Evolutionary conservation across 495 filamentous ascomycete genomes (phyloP), one percentile per base, ranked within the genome.

Genomic region (Achaetomiella virescens): DNA sequence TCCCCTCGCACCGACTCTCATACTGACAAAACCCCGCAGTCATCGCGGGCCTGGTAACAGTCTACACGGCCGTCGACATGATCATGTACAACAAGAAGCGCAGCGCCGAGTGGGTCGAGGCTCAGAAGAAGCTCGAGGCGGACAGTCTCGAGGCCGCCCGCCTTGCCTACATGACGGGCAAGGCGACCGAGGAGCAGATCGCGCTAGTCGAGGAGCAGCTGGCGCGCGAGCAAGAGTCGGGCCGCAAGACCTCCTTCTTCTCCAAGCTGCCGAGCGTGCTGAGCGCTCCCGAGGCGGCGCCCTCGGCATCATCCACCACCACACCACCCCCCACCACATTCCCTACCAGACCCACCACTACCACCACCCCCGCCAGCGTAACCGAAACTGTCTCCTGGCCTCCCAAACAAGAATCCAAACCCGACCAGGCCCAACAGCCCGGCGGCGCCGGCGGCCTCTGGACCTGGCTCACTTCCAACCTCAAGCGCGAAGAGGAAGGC

Each of bases 21-120:
- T 2, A n/a, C n/a, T n/a, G n/a, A n/a, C n/a, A n/a, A n/a, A n/a
- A n/a, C n/a, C 37, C 6, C 7, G n/a, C 52, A 92, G 90, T 84
- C 49, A 66, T 96, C 61, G 82, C 84, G 58, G 83, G 79, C 60
- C 79, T 84, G 50, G 80, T 92, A 36, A 89, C 88, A 20, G 77
- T 84, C 53, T 93, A 90, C 74, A 86, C 92, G 7, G 78, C 91
- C 50, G 79, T 80, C 65, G 91, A 96, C 70, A 88, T 98, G 82
- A 82, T 93, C 27, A 68, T 89, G 41, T 88, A 92, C 75, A 97
- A 96, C 75, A 86, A 89, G 51, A 77, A 77, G 68, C 78, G 79
- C 52, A 78, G 78, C 48, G 73, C 73, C 55, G 82, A 89, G 54
- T 91, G 85, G 69, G 79, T 83, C 66, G 77, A 79, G 47, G 75